A percentile compares a stretch with the other conserved stretches of the same genome.
Conservation (phyloP, 2,329 filamentous ascomycete genomes). For the Paracamarosporium sp. region DNA sequence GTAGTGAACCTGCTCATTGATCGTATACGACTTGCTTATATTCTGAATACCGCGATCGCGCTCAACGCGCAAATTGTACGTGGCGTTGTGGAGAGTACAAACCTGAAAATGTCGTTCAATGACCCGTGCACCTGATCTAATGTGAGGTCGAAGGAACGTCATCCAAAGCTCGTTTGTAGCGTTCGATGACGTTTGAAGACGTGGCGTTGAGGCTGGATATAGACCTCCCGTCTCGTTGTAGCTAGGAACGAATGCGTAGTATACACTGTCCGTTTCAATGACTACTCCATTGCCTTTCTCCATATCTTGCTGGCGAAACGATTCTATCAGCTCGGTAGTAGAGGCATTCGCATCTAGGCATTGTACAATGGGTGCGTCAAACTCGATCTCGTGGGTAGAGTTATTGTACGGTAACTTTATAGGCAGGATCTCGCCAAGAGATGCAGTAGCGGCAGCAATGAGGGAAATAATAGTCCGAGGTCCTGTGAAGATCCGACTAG, state of each 20-base stretch:
- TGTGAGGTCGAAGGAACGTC: conserved; percentile 13
- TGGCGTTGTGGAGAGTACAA: conserved; percentile 16
- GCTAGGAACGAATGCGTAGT: conserved; percentile 21
- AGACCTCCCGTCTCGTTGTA: conserved; percentile 12
- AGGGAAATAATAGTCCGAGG: conserved; percentile 17
- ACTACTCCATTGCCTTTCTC: background rate
- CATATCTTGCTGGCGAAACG: conserved; percentile 14
- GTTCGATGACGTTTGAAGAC: conserved; percentile 19
- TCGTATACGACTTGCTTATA: conserved; percentile 14
- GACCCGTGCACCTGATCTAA: background rate
- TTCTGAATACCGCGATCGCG: conserved; percentile 20
- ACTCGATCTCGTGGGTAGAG: conserved; percentile 9
- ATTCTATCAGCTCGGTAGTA: conserved; percentile 4
- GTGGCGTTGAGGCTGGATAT: conserved; percentile 6
- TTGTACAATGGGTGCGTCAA: conserved; percentile 19
- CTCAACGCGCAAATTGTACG: conserved; percentile 14
- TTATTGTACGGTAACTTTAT: conserved; percentile 14
- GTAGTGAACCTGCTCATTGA: conserved; percentile 12
- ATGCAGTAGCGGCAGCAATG: conserved; percentile 17
- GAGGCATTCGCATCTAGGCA: conserved; percentile 13
- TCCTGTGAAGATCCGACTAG: conserved; percentile 13
- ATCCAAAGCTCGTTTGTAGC: conserved; percentile 21
- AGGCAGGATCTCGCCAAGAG: conserved; percentile 18
- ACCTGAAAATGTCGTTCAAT: conserved; percentile 20
- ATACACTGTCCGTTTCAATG: conserved; percentile 16